Base-by-base conservation (phyloP, 352 stramenopile genomes). In the Globisporangium nunn region DNA sequence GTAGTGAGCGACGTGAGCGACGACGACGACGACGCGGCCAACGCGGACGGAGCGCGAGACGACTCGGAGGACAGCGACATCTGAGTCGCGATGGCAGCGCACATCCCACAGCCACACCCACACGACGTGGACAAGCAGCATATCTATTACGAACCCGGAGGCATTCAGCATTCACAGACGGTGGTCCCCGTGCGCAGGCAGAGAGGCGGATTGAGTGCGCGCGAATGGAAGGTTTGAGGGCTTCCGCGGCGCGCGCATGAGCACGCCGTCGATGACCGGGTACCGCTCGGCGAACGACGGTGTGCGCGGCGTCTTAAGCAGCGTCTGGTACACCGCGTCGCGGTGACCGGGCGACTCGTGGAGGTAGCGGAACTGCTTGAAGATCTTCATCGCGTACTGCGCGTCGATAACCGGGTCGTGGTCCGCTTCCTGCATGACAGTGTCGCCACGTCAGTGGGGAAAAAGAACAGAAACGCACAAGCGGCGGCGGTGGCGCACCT, bases 341-440 rank as follows among this genome's bases (percentile, higher is more conserved):
- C 81, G 85, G n/a, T 78, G 81, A 4, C 67, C 75, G 7, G 82
- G 81, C 6, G 70, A 85, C 57, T 93, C 80, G 59, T 91, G 85
- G 59, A 95, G 58, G 70, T 91, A 71, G 30, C 80, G 78, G 52
- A 91, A 95, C 56, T 87, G 71, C 59, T 91, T 91, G 66, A 95
- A 91, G 52, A 95, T 71, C 72, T 91, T 91, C 85, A 95, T 95
- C n/a, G 85, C 81, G 61, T 91, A 92, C 35, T 80, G 79, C 54
- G 85, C 85, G 54, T 95, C 85, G 46, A 92, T 91, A 29, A 95
- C 82, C 0, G 85, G 82, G 58, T 95, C 81, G 61, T 95, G 85
- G 61, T 92, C 79, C 4, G 74, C 74, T 59, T 92, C 82, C 71
- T 81, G 50, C 12, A 17, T 57, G 7, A 57, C 47, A 54, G 23